These are phyloP conservation scores for Podospora appendiculata DNA, from an alignment of 495 filamentous ascomycete species.

Conservation along the genomic window DNA sequence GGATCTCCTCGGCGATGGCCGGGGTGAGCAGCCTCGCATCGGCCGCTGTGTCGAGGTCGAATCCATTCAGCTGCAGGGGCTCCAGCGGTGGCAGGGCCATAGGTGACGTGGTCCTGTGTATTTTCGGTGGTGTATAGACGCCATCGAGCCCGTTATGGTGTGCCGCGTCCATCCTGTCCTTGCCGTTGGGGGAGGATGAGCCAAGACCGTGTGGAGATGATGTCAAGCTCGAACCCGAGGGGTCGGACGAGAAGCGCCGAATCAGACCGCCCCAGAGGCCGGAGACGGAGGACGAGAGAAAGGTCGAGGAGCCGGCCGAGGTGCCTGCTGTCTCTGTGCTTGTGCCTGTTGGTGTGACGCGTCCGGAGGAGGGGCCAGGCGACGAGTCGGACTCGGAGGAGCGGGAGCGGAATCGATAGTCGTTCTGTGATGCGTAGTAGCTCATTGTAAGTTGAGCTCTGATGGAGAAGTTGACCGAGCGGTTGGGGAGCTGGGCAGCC, in stretches of 20 bases:
- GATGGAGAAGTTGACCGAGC: background rate
- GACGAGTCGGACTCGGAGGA: conserved; percentile 17
- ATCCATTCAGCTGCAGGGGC: conserved; percentile 34
- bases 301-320: conserved; percentile 15
- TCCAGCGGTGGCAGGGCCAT: conserved; percentile 37
- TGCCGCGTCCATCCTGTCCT: conserved; percentile 3
- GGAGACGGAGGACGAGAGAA: conserved; percentile 18
- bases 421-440: conserved; percentile 12
- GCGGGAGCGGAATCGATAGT: conserved; percentile 8
- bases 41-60: conserved; percentile 26
- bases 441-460: conserved; percentile 9
- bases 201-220: background rate
- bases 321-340: background rate
- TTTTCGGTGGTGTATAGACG: conserved; percentile 30
- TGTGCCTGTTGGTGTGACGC: conserved; percentile 19
- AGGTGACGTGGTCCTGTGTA: conserved; percentile 25
- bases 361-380: conserved; percentile 23
- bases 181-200: no score
- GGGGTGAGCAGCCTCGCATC: conserved; percentile 51
- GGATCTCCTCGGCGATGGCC: conserved; percentile 85
- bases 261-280: conserved; percentile 27
- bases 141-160: conserved; percentile 17
- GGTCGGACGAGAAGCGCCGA: conserved; percentile 27
- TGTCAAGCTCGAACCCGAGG: conserved; percentile 4
- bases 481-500: no score